Conservation (phyloP, 805 yeast genomes). For the Hanseniaspora opuntiae region DNA sequence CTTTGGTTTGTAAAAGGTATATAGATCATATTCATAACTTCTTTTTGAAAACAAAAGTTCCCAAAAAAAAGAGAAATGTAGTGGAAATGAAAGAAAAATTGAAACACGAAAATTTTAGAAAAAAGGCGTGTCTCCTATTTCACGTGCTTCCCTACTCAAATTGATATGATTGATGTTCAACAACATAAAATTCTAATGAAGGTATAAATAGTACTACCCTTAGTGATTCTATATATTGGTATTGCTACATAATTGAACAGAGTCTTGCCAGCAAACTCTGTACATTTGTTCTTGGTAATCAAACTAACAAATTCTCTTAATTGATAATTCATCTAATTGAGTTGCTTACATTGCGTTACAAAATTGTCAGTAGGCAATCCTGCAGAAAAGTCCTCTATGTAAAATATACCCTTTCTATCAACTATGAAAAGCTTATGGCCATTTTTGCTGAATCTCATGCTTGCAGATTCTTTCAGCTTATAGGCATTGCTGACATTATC, state of each 20-base stretch:
- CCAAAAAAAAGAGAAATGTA: background rate
- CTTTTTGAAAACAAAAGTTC: background rate
- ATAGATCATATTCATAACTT: background rate
- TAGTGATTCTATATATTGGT: no score
- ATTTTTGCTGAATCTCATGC: constrained; percentile 58
- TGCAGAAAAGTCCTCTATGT: constrained; percentile 76
- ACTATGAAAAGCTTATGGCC: constrained; percentile 67
- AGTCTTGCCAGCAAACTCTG: no score
- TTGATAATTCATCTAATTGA: constrained; percentile 22
- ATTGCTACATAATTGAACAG: no score
- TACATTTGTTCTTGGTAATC: no score
- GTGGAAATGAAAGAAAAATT: background rate
- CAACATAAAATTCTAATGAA: no score
- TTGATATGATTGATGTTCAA: no score
- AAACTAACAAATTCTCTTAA: no score
- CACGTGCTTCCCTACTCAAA: no score
- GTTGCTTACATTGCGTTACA: constrained; percentile 52
- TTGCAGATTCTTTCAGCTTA: constrained; percentile 63
- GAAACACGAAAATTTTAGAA: background rate
- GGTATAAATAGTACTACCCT: no score
- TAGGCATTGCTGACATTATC: constrained; percentile 71
- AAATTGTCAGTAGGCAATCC: constrained; percentile 62
- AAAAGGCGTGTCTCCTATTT: background rate
- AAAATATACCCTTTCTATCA: constrained; percentile 69
- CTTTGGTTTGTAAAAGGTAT: background rate